Evolutionary conservation across 306 rosid genomes (phyloP).

Genomic region (Carpinus viminea): DNA sequence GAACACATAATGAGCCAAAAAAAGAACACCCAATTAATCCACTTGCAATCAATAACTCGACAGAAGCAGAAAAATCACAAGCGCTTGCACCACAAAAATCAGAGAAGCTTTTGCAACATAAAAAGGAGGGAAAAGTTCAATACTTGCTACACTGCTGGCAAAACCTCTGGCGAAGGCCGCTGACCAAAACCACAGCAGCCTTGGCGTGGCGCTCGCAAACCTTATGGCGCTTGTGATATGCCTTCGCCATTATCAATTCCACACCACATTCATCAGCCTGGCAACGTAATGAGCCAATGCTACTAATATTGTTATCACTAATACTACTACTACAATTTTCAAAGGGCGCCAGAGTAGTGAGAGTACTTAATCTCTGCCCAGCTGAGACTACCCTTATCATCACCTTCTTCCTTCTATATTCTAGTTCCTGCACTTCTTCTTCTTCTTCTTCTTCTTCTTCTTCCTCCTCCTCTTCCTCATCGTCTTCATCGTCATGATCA

Average conservation of each 20-base stretch:
- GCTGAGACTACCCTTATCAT: conserved; percentile 27
- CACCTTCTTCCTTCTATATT: conserved; percentile 13
- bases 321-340: background rate
- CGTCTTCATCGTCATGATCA: background rate
- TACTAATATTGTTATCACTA: background rate
- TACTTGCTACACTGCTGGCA: conserved; percentile 49
- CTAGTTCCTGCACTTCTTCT: background rate
- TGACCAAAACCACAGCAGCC: conserved; percentile 33
- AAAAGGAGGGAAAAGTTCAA: background rate
- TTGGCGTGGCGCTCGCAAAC: conserved; percentile 37
- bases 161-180: conserved; percentile 40
- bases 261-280: conserved; percentile 36
- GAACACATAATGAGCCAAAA: background rate
- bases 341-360: background rate
- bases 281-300: conserved; percentile 13
- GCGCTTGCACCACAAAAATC: background rate
- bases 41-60: background rate
- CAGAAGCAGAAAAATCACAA: background rate
- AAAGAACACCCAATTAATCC: background rate
- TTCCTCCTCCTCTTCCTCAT: background rate
- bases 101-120: background rate
- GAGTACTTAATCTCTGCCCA: background rate
- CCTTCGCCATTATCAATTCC: conserved; percentile 26
- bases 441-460: background rate
- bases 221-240: conserved; percentile 35